Base-by-base conservation (phyloP, 1,284 basidiomycete species). In the Ceratobasidium papillatum region DNA sequence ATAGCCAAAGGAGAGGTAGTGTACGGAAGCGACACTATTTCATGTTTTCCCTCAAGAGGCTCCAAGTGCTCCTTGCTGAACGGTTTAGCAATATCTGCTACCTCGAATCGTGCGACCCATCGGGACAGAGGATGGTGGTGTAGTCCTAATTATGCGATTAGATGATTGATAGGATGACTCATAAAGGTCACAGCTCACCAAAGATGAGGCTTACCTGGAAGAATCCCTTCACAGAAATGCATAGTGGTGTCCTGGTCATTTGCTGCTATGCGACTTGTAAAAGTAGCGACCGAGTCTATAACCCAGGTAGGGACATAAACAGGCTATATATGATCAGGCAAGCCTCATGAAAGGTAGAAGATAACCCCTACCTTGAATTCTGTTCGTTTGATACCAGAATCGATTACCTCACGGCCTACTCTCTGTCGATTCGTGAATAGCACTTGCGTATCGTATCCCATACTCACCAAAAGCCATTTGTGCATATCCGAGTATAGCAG, bases 251-350 rank as follows among this genome's bases (percentile, higher is more conserved):
- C 8, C 22, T 59, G 54, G 2, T 71, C 66, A 19, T 34, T 36
- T 45, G 32, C 66, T 17, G n/a, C 54, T 17, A 59, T 14, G 2
- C n/a, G 36, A 25, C 66, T 71, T 19, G 66, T 71, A 45, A 71
- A 71, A 8, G 66, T 45, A 22, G 27, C 30, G 2, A 58, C 43
- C 19, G 51, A 58, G 25, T 89, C 87, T 41, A 90, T 81, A 38
- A 88, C 81, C 90, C 90, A 91, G 7, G 83, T 84, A 0, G 90
- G 90, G 66, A 88, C 85, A 78, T 90, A 91, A 2, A 89, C 80
- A 8, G 89, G 84, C 68, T 82, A 80, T 30, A 83, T 77, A 51
- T 79, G 12, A 77, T 62, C 34, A 43, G 59, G 19, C 36, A 83
- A 83, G 62, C 75, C 80, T 3, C 81, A 81, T 77, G 79, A 78